phyloP scores from a whole-genome alignment of 2,329 filamentous ascomycete genomes.

The Epichloe coenophiala region DNA sequence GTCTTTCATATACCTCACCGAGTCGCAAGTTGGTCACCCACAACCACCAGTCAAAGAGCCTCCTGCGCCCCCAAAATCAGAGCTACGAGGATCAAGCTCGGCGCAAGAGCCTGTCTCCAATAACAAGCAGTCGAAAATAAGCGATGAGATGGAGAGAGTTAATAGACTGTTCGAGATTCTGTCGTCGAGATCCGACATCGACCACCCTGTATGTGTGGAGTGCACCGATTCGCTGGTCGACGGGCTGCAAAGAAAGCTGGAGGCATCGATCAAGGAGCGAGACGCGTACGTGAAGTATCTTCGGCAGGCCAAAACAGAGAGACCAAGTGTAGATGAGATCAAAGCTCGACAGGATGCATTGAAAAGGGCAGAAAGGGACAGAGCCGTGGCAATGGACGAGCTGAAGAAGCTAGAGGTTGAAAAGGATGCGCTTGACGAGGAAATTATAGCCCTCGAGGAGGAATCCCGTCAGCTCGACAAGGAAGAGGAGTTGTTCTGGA shows the following conservation, averaged over 20 bases:
- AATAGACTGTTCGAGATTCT: conserved; percentile 82
- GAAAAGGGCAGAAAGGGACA: conserved; percentile 46
- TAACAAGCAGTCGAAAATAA: conserved; percentile 32
- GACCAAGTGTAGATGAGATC: conserved; percentile 65
- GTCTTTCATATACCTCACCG: conserved; percentile 91
- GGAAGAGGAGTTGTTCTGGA: conserved; percentile 85
- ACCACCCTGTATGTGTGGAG: conserved; percentile 88
- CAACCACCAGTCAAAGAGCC: conserved; percentile 13
- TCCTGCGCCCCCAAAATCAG: conserved; percentile 12
- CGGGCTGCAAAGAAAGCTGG: conserved; percentile 69
- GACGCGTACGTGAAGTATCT: conserved; percentile 84
- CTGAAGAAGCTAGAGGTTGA: conserved; percentile 67
- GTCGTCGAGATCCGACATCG: conserved; percentile 85
- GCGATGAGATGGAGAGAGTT: conserved; percentile 50
- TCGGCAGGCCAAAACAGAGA: conserved; percentile 63
- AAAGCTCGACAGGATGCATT: conserved; percentile 47
- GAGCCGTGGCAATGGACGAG: conserved; percentile 59
- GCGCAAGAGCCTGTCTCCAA: conserved; percentile 20
- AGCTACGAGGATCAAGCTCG: conserved; percentile 15
- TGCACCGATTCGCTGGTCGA: conserved; percentile 86
- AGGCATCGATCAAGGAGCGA: conserved; percentile 60
- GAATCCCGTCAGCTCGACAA: conserved; percentile 66
- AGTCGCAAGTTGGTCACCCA: conserved; percentile 49
- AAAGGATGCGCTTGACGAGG: conserved; percentile 65
- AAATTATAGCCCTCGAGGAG: conserved; percentile 67